A percentile compares a stretch with the other conserved stretches of the same genome.
phyloP scores from a whole-genome alignment of 2,329 filamentous ascomycete species.

The Stagonosporopsis tanaceti region DNA sequence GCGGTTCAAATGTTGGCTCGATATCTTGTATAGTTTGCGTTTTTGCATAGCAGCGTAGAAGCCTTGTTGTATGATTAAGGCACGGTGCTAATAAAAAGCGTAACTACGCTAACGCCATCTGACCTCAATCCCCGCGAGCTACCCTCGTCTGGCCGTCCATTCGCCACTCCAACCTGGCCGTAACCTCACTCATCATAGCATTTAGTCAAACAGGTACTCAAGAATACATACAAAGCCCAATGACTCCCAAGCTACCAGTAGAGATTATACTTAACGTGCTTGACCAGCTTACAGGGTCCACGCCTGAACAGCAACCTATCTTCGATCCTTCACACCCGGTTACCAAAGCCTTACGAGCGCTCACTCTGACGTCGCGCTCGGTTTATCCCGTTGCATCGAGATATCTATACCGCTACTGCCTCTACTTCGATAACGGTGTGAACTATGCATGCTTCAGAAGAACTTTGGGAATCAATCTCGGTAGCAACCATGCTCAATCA shows the following conservation, averaged over 20 bases:
- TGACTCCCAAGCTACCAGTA: conserved; percentile 22
- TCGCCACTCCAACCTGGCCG: no score
- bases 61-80: conserved; percentile 1
- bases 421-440: conserved; percentile 33
- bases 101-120: no score
- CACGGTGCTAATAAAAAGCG: no score
- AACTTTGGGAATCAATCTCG: conserved; percentile 34
- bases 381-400: conserved; percentile 32
- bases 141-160: no score
- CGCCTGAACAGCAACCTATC: conserved; percentile 25
- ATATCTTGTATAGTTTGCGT: background rate
- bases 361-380: conserved; percentile 34
- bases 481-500: conserved; percentile 30
- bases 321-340: conserved; percentile 28
- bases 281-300: conserved; percentile 37
- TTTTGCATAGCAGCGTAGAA: background rate
- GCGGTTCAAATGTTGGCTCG: background rate
- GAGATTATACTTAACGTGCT: conserved; percentile 40
- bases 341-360: conserved; percentile 36
- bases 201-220: background rate
- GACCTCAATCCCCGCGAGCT: no score
- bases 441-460: conserved; percentile 31
- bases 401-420: conserved; percentile 38
- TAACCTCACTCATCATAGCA: background rate
- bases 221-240: background rate